These are phyloP conservation scores for Coemansia pectinata DNA, from an alignment of 192 early-diverging fungal species.

Conservation along the genomic window DNA sequence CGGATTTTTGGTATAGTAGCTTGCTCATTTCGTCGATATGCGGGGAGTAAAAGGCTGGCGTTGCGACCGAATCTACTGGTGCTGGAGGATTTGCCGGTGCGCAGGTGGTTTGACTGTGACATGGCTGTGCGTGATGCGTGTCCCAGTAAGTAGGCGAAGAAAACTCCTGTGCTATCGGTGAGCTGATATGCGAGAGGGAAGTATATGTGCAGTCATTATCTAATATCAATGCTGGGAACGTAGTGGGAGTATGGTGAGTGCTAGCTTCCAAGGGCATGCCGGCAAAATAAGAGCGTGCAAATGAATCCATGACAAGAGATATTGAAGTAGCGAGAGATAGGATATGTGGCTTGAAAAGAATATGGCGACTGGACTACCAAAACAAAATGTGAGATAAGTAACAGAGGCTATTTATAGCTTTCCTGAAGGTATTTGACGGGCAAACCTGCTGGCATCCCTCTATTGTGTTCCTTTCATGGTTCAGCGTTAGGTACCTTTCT, in stretches of 20 bases:
- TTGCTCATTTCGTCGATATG: neutral
- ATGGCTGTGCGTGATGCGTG: neutral
- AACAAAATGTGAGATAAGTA: neutral
- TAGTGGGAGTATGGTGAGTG: neutral
- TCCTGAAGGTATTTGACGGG: neutral
- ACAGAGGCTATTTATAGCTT: neutral
- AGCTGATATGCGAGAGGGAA: neutral
- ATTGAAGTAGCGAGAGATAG: neutral
- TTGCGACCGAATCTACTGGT: neutral
- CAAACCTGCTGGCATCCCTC: neutral
- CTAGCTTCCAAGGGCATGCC: neutral
- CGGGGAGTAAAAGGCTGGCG: neutral
- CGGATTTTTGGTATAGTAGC: constrained; percentile 6
- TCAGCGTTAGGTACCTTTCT: neutral
- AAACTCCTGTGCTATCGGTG: neutral
- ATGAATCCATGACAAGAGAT: neutral
- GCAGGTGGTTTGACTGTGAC: neutral
- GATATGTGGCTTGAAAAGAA: neutral
- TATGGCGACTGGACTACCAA: neutral
- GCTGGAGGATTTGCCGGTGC: neutral
- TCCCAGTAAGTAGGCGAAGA: neutral
- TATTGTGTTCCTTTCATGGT: neutral
- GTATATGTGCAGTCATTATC: neutral
- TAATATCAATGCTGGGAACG: neutral
- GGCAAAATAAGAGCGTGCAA: neutral